These are phyloP conservation scores for Epichloe brachyelytri DNA, from an alignment of 2,329 filamentous ascomycete genomes.

Conservation along the genomic window DNA sequence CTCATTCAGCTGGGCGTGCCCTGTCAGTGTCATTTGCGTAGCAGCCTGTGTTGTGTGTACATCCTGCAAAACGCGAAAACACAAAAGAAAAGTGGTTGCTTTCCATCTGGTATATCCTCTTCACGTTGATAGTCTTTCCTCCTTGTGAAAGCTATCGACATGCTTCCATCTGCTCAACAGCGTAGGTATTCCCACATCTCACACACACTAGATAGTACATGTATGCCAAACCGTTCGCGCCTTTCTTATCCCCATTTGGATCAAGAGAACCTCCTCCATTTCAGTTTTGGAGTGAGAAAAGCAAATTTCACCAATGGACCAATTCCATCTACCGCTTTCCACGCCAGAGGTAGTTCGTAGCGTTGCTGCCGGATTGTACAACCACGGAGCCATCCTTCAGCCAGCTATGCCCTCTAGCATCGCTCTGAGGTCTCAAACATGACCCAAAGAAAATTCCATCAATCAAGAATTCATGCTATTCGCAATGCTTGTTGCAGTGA, in stretches of 20 bases:
- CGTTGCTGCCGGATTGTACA: background rate
- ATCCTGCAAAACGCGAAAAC: background rate
- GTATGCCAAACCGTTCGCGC: conserved; percentile 2
- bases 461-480: background rate
- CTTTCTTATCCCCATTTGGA: background rate
- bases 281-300: background rate
- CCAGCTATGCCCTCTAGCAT: background rate
- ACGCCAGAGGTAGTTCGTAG: background rate
- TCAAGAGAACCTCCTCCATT: background rate
- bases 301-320: background rate
- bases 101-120: background rate
- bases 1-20: background rate
- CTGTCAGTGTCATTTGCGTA: background rate
- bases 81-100: background rate
- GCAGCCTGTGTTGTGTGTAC: background rate
- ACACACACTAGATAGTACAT: conserved; percentile 5
- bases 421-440: background rate
- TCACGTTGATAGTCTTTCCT: background rate
- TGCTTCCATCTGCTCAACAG: background rate
- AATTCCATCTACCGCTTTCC: background rate
- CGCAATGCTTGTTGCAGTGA: background rate
- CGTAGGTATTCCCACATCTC: background rate
- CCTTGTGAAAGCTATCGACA: background rate
- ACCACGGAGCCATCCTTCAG: background rate
- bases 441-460: background rate